Percentiles rank a stretch among this genome's conserved stretches.
Conservation (phyloP, 2,329 filamentous ascomycete species). For the Ophiostoma ulmi region DNA sequence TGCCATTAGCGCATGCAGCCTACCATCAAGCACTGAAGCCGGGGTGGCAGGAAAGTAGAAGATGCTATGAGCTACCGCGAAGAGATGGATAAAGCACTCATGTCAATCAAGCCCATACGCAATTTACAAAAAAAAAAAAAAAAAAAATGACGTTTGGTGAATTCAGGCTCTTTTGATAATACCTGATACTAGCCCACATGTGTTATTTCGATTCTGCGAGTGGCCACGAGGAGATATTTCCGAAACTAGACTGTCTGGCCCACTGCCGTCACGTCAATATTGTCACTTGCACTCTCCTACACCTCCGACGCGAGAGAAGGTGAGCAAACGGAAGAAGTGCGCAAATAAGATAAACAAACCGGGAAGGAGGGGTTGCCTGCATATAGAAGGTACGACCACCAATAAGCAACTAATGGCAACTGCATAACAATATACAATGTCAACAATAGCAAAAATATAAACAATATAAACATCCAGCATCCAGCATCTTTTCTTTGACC, state of each 20-base stretch:
- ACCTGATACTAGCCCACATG: not conserved
- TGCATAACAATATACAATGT: not conserved
- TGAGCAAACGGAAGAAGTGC: constrained; percentile 22
- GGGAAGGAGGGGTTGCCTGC: constrained; percentile 9
- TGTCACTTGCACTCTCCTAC: constrained; percentile 15
- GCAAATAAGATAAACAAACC: constrained; percentile 2
- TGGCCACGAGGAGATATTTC: not conserved
- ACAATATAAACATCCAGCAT: constrained; percentile 16
- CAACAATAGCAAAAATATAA: constrained; percentile 8
- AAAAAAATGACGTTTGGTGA: not conserved
- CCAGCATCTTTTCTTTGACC: not conserved
- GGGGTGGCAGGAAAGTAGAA: not conserved
- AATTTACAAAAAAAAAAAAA: not conserved
- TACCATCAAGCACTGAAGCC: not conserved
- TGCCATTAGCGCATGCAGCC: not conserved
- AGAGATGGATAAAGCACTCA: not conserved
- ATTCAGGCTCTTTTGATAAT: not conserved
- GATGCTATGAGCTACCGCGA: not conserved
- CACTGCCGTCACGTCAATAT: not conserved
- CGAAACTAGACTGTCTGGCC: not conserved
- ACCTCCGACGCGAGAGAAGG: not conserved
- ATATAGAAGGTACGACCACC: constrained; percentile 18
- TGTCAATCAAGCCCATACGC: not conserved
- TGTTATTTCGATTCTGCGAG: not conserved
- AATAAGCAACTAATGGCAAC: not conserved